Evolutionary conservation across 78 protist genomes (phyloP).

Genomic region (slime mould (Dictyostelium discoideum)): dicty_2.7 NC_007088.5:2225001-2225500

Average conservation of each 20-base stretch:
- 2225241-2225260: not conserved
- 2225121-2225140: not conserved
- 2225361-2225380: not conserved
- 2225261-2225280: slow-evolving; percentile 2
- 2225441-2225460: not conserved
- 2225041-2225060: not conserved
- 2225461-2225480: no score
- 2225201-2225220: slow-evolving; percentile 22
- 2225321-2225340: not conserved
- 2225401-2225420: not conserved
- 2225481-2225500: no score
- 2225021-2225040: not conserved
- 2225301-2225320: not conserved
- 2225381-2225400: not conserved
- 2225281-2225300: slow-evolving; percentile 16
- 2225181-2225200: not conserved
- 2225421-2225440: not conserved
- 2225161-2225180: not conserved
- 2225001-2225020: not conserved
- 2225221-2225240: not conserved
- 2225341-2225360: not conserved
- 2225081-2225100: not conserved
- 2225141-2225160: not conserved
- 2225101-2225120: slow-evolving; percentile 9
- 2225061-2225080: not conserved